Conservation (phyloP, 495 filamentous ascomycete genomes). For the Clohesyomyces aquaticus region DNA sequence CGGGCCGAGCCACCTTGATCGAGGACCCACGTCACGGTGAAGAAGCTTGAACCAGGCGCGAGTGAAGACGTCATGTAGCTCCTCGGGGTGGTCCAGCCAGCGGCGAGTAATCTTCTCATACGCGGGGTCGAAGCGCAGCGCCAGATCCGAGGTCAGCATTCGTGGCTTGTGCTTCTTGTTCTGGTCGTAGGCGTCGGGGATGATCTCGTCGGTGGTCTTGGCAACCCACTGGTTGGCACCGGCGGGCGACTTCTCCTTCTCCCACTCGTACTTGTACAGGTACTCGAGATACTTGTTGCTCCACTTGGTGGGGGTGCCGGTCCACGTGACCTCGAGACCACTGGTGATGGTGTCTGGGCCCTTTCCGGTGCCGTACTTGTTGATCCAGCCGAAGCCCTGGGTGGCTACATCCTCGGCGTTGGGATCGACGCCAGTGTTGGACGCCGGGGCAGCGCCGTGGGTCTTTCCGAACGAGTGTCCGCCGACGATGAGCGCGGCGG, state of each 20-base stretch:
- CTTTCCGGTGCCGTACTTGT: constrained; percentile 60
- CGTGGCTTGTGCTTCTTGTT: constrained; percentile 66
- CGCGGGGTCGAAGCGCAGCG: constrained; percentile 67
- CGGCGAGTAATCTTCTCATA: constrained; percentile 75
- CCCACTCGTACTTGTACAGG: constrained; percentile 77
- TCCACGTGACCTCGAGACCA: constrained; percentile 75
- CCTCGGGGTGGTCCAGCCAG: constrained; percentile 65
- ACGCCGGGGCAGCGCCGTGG: constrained; percentile 65
- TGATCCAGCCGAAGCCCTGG: constrained; percentile 71
- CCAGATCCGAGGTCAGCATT: constrained; percentile 72
- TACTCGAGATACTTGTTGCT: constrained; percentile 70
- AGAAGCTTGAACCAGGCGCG: constrained; percentile 79
- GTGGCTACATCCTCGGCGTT: constrained; percentile 62
- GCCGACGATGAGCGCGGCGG: constrained; percentile 73
- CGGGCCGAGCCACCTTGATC: constrained; percentile 67
- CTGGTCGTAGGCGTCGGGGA: constrained; percentile 69
- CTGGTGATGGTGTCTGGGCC: constrained; percentile 71
- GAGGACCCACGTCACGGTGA: constrained; percentile 74
- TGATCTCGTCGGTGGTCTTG: constrained; percentile 64
- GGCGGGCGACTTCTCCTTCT: constrained; percentile 70
- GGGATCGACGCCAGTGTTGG: constrained; percentile 66
- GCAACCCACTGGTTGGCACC: constrained; percentile 75
- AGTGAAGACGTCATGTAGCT: constrained; percentile 67
- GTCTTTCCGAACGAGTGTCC: constrained; percentile 78
- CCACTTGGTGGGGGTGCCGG: constrained; percentile 69